These are phyloP conservation scores for Mycena maculata DNA, from an alignment of 768 basidiomycete genomes.

Conservation along the genomic window DNA sequence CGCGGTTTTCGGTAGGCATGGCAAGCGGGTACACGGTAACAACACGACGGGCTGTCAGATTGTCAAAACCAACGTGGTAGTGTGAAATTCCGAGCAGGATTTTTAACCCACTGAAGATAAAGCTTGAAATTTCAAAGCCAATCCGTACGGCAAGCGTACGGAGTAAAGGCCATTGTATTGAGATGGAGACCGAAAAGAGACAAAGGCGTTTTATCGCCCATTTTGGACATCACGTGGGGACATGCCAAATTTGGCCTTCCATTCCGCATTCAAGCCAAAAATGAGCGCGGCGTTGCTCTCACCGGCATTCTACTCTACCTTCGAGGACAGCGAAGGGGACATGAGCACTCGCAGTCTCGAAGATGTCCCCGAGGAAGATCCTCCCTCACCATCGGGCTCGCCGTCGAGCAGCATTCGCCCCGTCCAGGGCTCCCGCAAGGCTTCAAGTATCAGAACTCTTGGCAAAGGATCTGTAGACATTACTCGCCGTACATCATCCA, in stretches of 20 bases:
- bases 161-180: neutral
- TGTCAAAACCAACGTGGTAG: neutral
- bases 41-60: neutral
- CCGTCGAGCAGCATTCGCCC: slow-evolving; percentile 27
- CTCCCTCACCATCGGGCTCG: slow-evolving; percentile 35
- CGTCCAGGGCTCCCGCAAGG: slow-evolving; percentile 32
- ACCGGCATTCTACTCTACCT: slow-evolving; percentile 31
- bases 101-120: neutral
- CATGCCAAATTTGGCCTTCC: too few species aligned
- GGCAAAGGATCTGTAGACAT: slow-evolving; percentile 29
- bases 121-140: neutral
- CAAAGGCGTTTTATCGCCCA: slow-evolving; percentile 8
- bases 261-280: neutral
- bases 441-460: slow-evolving; percentile 51
- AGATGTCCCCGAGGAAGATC: slow-evolving; percentile 50
- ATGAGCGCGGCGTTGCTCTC: slow-evolving; percentile 22
- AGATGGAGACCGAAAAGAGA: neutral
- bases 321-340: slow-evolving; percentile 34
- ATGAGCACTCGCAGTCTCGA: slow-evolving; percentile 46
- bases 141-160: neutral
- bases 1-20: slow-evolving; percentile 28
- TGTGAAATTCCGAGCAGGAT: neutral
- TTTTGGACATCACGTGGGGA: slow-evolving; percentile 1
- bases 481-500: slow-evolving; percentile 36
- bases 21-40: slow-evolving; percentile 10